Percentiles rank a stretch among this genome's conserved stretches.
Evolutionary conservation across 2,329 filamentous ascomycete species (phyloP).

Genomic region (Talaromyces albobiverticillius): DNA sequence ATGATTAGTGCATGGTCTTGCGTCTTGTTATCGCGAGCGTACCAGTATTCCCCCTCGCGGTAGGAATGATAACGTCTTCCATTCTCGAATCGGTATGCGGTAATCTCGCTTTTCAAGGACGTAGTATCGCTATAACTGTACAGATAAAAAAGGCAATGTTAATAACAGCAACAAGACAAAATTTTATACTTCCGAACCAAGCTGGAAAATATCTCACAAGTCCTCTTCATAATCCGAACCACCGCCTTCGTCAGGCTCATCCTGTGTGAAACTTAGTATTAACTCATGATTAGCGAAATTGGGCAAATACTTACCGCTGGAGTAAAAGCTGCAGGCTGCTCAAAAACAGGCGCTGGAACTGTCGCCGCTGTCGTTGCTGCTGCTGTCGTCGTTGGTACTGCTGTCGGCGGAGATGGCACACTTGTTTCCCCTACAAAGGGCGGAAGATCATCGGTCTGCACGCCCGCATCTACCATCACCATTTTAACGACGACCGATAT

Average conservation of each 20-base stretch:
- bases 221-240: slow-evolving; percentile 9
- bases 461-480: slow-evolving; percentile 5
- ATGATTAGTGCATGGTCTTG: not conserved
- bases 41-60: slow-evolving; percentile 14
- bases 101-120: slow-evolving; percentile 19
- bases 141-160: not conserved
- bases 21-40: not conserved
- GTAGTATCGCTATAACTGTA: slow-evolving; percentile 17
- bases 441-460: slow-evolving; percentile 1
- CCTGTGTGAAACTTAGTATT: not conserved
- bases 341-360: not conserved
- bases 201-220: not conserved
- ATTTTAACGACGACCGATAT: not conserved
- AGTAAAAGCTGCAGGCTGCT: not conserved
- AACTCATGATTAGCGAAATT: not conserved
- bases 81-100: slow-evolving; percentile 24
- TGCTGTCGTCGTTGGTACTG: not conserved
- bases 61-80: slow-evolving; percentile 31
- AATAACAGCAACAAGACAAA: not conserved
- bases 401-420: not conserved
- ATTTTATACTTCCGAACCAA: not conserved
- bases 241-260: not conserved
- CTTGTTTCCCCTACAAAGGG: not conserved
- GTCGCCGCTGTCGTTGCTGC: not conserved
- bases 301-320: not conserved